phyloP scores from a whole-genome alignment of 108 stramenopile species.

The Fistulifera solaris region DNA sequence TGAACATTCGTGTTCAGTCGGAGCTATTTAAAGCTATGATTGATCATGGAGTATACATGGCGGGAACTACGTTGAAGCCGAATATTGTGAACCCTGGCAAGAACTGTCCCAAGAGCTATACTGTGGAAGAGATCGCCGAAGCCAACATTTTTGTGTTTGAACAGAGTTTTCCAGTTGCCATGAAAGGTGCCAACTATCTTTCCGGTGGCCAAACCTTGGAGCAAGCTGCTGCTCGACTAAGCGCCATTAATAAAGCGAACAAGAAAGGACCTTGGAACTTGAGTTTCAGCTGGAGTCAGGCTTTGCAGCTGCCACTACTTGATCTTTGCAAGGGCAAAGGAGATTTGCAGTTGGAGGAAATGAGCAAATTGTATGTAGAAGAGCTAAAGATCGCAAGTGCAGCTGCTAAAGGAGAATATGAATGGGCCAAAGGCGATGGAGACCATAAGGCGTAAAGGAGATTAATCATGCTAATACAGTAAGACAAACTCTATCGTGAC shows the following conservation, averaged over 20 bases:
- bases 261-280: conserved; percentile 48
- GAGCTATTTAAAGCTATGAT: conserved; percentile 78
- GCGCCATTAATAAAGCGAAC: conserved; percentile 70
- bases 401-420: conserved; percentile 35
- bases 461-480: too few species aligned
- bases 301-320: conserved; percentile 78
- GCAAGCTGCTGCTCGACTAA: conserved; percentile 73
- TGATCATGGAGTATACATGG: conserved; percentile 85
- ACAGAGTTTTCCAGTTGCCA: conserved; percentile 77
- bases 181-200: conserved; percentile 80
- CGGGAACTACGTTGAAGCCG: conserved; percentile 84
- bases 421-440: conserved; percentile 27
- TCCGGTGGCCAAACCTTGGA: conserved; percentile 84
- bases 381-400: conserved; percentile 43
- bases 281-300: conserved; percentile 79
- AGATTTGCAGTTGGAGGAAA: conserved; percentile 38
- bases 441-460: conserved; percentile 7
- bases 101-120: conserved; percentile 45
- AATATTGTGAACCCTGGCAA: conserved; percentile 83
- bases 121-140: conserved; percentile 68
- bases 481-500: too few species aligned
- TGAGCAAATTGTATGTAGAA: conserved; percentile 49
- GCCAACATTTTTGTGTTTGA: conserved; percentile 76
- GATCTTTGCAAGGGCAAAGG: conserved; percentile 65
- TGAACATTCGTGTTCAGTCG: conserved; percentile 37